Evolutionary conservation across 208 protist species (phyloP).

Genomic region (Trichomonas tenax): DNA sequence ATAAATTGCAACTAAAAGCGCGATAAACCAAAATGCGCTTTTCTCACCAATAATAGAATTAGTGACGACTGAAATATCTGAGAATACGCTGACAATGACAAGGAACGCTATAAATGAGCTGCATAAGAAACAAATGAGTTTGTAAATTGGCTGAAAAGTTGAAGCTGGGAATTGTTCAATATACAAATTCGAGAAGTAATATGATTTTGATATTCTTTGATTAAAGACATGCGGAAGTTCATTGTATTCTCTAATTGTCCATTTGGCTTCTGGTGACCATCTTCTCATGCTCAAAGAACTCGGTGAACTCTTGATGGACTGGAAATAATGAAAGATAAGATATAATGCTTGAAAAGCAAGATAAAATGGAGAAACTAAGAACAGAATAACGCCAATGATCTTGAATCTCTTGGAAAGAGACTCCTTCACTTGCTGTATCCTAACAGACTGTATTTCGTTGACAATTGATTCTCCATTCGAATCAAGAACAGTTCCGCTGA

Average conservation of each 20-base stretch:
- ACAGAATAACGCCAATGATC: background rate
- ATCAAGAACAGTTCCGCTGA: background rate
- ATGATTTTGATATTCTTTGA: background rate
- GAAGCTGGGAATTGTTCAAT: background rate
- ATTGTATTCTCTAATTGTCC: slow-evolving; percentile 3
- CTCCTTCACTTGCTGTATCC: background rate
- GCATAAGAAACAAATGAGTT: background rate
- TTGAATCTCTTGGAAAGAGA: background rate
- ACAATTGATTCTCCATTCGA: background rate
- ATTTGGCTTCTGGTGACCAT: background rate
- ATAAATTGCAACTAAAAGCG: background rate
- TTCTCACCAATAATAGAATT: background rate
- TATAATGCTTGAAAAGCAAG: background rate
- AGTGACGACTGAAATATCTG: background rate
- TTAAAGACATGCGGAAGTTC: background rate
- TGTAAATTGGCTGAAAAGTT: background rate
- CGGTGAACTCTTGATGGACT: background rate
- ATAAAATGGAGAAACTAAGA: background rate
- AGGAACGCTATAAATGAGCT: background rate
- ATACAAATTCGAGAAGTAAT: background rate
- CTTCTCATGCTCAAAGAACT: background rate
- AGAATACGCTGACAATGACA: background rate
- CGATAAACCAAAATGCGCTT: background rate
- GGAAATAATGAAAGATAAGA: background rate
- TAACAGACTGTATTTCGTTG: background rate